phyloP scores from a whole-genome alignment of 2,329 filamentous ascomycete genomes.

The Rosellinia necatrix region DNA sequence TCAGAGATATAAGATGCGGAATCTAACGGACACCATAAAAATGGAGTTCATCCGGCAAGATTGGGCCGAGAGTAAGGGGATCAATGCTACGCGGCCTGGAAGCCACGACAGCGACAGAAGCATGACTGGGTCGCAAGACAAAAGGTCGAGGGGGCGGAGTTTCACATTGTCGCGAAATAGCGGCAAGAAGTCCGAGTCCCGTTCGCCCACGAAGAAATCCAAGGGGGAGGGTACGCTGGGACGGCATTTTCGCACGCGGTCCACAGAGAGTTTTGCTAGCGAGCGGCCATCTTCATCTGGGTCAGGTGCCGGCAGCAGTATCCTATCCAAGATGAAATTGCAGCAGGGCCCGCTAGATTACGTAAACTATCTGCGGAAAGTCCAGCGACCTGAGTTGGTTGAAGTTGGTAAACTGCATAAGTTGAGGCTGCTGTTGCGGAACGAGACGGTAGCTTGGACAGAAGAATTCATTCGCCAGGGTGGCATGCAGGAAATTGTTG shows the following conservation, averaged over 20 bases:
- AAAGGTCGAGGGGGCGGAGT: constrained; percentile 70
- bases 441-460: constrained; percentile 95
- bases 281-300: constrained; percentile 62
- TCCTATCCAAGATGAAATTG: constrained; percentile 72
- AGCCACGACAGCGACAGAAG: constrained; percentile 51
- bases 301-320: constrained; percentile 59
- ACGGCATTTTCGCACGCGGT: constrained; percentile 72
- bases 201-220: constrained; percentile 74
- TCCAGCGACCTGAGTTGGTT: constrained; percentile 78
- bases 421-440: constrained; percentile 82
- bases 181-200: constrained; percentile 61
- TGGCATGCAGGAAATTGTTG: constrained; percentile 90
- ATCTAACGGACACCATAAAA: constrained; percentile 86
- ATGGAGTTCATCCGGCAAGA: constrained; percentile 94
- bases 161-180: constrained; percentile 72
- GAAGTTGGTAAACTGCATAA: constrained; percentile 97
- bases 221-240: constrained; percentile 67
- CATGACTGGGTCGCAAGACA: constrained; percentile 45
- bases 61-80: constrained; percentile 69
- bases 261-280: constrained; percentile 69
- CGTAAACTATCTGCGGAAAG: constrained; percentile 81
- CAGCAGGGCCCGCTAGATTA: constrained; percentile 81
- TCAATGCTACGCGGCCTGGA: constrained; percentile 49
- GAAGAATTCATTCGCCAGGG: constrained; percentile 87
- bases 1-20: constrained; percentile 93